Evolutionary conservation across 495 filamentous ascomycete genomes (phyloP).

Genomic region (Penicillium bovifimosum): DNA sequence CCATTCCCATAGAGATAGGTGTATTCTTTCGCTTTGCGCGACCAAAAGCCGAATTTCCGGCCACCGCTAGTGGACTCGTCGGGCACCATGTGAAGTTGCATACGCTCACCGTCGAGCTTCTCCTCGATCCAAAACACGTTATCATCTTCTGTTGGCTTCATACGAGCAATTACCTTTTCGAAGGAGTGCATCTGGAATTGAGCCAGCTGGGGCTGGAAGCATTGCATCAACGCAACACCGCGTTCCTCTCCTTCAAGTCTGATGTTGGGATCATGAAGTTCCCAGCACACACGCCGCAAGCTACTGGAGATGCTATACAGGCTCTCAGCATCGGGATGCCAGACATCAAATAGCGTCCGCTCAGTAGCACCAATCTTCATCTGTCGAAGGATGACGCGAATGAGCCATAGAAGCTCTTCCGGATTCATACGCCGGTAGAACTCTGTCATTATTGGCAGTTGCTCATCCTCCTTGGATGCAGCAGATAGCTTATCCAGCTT

Average conservation of each 20-base stretch:
- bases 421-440: conserved; percentile 93
- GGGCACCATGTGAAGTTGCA: conserved; percentile 90
- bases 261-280: conserved; percentile 71
- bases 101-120: conserved; percentile 93
- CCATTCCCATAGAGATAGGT: conserved; percentile 86
- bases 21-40: conserved; percentile 93
- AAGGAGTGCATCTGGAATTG: conserved; percentile 91
- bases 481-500: conserved; percentile 73
- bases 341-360: conserved; percentile 82
- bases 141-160: conserved; percentile 65
- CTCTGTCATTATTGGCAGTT: conserved; percentile 68
- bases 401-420: conserved; percentile 88
- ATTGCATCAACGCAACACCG: conserved; percentile 81
- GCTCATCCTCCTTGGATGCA: conserved; percentile 72
- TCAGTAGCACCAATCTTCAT: conserved; percentile 99
- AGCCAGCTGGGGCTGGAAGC: conserved; percentile 94
- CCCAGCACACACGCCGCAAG: conserved; percentile 90
- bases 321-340: conserved; percentile 89
- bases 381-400: conserved; percentile 89
- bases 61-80: conserved; percentile 64
- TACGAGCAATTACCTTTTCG: conserved; percentile 69
- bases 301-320: conserved; percentile 90
- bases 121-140: conserved; percentile 93
- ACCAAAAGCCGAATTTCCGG: conserved; percentile 83
- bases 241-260: conserved; percentile 70